Percentiles rank a stretch among this genome's conserved stretches.
phyloP scores from a whole-genome alignment of 768 basidiomycete species.

The Pholiota conissans region DNA sequence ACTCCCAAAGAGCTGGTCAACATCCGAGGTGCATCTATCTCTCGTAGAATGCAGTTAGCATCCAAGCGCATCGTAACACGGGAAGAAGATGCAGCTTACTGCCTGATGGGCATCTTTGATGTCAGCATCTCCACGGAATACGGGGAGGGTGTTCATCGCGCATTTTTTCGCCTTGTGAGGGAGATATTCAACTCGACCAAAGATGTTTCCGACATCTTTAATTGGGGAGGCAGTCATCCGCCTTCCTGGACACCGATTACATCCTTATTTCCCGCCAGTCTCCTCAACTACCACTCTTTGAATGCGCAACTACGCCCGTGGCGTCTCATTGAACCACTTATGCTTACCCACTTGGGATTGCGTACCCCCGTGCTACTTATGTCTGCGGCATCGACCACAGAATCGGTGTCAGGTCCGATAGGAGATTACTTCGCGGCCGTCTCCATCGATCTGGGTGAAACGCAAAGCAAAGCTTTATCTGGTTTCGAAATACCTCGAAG shows the following conservation, averaged over 20 bases:
- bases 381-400: background rate
- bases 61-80: background rate
- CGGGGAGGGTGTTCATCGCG: background rate
- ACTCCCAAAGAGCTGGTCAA: no score
- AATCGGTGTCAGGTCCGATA: background rate
- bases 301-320: background rate
- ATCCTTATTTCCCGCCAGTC: no score
- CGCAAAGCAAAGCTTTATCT: background rate
- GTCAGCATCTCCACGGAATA: no score
- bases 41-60: background rate
- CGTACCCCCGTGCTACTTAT: background rate
- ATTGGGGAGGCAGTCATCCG: no score
- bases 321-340: background rate
- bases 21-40: no score
- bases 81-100: background rate
- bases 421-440: background rate
- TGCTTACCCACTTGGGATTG: background rate
- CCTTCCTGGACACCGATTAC: no score
- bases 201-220: no score
- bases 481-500: background rate
- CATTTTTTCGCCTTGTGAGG: background rate
- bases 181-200: background rate
- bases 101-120: background rate
- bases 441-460: no score
- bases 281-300: no score